Evolutionary conservation across 2,329 filamentous ascomycete genomes (phyloP).

Genomic region (Gnomoniopsis smithogilvyi): DNA sequence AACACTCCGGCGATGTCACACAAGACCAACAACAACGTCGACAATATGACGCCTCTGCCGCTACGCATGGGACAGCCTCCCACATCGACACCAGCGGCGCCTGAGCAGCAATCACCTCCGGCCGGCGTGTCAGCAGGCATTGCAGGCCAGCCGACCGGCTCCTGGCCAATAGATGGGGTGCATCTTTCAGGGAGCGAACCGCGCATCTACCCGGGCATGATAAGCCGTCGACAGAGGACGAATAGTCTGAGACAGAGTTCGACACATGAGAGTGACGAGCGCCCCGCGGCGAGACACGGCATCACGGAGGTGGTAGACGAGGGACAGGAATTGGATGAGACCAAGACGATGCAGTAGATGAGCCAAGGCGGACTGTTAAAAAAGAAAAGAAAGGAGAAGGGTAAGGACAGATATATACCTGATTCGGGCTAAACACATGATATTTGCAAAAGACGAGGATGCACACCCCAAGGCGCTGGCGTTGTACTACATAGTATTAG

Average conservation of each 20-base stretch:
- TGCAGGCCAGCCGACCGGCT: background rate
- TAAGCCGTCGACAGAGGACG: constrained; percentile 48
- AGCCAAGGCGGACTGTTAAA: background rate
- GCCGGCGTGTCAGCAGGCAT: constrained; percentile 1
- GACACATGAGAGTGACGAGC: constrained; percentile 34
- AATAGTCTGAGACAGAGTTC: constrained; percentile 39
- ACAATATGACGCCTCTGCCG: constrained; percentile 5
- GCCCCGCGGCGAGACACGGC: background rate
- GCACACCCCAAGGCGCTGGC: too few relatives aligned
- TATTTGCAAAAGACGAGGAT: too few relatives aligned
- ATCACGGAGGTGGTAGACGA: background rate
- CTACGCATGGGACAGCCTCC: constrained; percentile 6
- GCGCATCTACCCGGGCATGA: constrained; percentile 68
- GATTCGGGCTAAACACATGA: too few relatives aligned
- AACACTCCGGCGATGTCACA: constrained; percentile 23
- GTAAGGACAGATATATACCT: background rate
- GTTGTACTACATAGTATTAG: too few relatives aligned
- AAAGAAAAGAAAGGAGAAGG: background rate
- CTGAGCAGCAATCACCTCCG: background rate
- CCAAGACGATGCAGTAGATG: background rate
- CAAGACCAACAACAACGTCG: constrained; percentile 18
- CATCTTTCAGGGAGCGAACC: constrained; percentile 61
- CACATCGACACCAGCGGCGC: constrained; percentile 10
- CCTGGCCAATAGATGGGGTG: constrained; percentile 29
- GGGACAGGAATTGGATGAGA: background rate